Evolutionary conservation across 1,139 yeast genomes (phyloP).

Genomic region (Pichia sp.): DNA sequence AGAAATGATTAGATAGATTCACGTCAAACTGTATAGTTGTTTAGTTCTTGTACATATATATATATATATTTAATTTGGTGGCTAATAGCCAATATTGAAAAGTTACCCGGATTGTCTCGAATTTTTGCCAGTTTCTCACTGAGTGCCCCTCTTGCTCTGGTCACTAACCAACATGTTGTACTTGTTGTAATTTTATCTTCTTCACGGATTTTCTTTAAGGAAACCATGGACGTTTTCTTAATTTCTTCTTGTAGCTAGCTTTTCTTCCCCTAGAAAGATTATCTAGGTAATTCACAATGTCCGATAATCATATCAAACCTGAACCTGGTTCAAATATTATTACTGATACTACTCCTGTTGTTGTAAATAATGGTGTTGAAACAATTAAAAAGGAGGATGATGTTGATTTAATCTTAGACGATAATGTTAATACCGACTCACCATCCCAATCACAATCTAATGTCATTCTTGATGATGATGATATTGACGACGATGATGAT

Average conservation of each 20-base stretch:
- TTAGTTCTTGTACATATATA: not conserved
- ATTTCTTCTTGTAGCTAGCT: not conserved
- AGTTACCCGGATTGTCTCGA: not conserved
- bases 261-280: not conserved
- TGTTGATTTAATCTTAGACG: not conserved
- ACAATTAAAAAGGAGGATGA: constrained; percentile 7
- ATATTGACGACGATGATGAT: not conserved
- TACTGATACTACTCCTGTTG: not conserved
- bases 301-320: not conserved
- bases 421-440: not conserved
- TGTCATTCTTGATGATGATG: not conserved
- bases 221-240: constrained; percentile 3
- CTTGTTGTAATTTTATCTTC: not conserved
- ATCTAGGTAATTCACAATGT: not conserved
- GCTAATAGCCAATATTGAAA: not conserved
- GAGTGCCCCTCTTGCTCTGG: not conserved
- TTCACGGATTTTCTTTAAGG: not conserved
- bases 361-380: not conserved
- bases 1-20: constrained; percentile 16
- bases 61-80: not conserved
- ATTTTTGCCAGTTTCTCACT: not conserved
- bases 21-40: not conserved
- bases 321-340: not conserved
- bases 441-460: not conserved
- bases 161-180: not conserved